These are phyloP conservation scores for Scorias spongiosa DNA, from an alignment of 2,329 filamentous ascomycete genomes.

Conservation along the genomic window DNA sequence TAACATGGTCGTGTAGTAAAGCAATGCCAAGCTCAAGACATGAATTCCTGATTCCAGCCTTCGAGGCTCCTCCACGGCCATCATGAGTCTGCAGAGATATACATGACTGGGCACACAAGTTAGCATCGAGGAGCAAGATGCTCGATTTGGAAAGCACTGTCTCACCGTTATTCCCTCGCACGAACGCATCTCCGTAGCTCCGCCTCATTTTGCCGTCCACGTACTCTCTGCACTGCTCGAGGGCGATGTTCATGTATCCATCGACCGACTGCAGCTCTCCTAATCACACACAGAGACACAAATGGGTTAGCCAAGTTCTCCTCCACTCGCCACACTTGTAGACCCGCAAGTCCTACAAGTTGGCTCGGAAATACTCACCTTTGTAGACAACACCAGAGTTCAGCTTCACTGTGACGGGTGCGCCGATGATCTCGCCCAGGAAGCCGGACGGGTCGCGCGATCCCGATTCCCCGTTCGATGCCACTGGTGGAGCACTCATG, in stretches of 20 bases:
- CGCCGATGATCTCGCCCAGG: constrained; percentile 84
- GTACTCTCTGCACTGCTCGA: constrained; percentile 88
- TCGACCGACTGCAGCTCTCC: constrained; percentile 94
- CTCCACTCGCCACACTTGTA: too few species aligned
- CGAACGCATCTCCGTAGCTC: constrained; percentile 86
- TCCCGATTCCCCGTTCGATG: constrained; percentile 48
- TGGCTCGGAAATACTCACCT: constrained; percentile 37
- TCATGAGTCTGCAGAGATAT: constrained; percentile 49
- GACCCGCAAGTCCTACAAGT: not conserved
- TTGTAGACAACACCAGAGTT: constrained; percentile 99
- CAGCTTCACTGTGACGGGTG: constrained; percentile 86
- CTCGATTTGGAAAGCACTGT: not conserved
- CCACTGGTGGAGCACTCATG: constrained; percentile 9
- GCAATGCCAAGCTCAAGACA: too few species aligned
- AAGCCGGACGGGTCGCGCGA: constrained; percentile 90
- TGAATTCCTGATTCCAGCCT: too few species aligned
- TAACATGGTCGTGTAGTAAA: too few species aligned
- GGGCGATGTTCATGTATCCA: constrained; percentile 98
- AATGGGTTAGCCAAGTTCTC: not conserved
- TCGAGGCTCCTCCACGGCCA: not conserved
- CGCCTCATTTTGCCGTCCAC: constrained; percentile 71
- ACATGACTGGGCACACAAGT: constrained; percentile 42
- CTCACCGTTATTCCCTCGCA: constrained; percentile 85
- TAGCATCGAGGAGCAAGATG: constrained; percentile 1
- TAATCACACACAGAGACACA: constrained; percentile 22